Evolutionary conservation across 176 grass and related monocot species (phyloP).

Genomic region (Poa pratensis): DNA sequence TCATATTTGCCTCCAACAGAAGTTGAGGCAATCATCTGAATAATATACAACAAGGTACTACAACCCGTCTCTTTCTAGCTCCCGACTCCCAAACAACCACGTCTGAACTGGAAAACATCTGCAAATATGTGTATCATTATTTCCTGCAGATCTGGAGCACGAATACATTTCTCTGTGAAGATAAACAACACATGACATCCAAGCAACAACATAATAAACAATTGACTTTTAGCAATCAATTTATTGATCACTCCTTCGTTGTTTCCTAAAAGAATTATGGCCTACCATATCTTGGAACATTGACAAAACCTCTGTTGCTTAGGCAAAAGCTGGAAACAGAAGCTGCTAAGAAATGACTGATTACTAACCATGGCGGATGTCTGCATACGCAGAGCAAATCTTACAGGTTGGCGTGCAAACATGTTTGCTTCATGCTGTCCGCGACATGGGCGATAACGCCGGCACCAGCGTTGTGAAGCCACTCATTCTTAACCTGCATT

Average conservation of each 20-base stretch:
- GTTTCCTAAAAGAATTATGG: neutral
- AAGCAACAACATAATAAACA: neutral
- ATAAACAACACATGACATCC: neutral
- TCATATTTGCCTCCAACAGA: neutral
- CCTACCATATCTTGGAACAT: neutral
- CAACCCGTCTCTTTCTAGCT: neutral
- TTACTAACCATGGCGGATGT: neutral
- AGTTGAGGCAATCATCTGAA: neutral
- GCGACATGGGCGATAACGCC: conserved; percentile 76
- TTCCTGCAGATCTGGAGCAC: neutral
- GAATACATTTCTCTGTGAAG: neutral
- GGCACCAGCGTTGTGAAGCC: conserved; percentile 77
- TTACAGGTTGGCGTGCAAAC: conserved; percentile 55
- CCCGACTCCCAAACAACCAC: neutral
- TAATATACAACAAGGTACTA: neutral
- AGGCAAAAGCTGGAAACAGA: neutral
- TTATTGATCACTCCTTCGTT: neutral
- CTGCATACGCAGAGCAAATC: neutral
- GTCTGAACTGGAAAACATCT: neutral
- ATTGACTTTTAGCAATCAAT: neutral
- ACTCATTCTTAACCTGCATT: conserved; percentile 77
- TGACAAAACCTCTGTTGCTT: neutral
- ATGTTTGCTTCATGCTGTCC: conserved; percentile 61
- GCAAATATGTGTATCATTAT: neutral
- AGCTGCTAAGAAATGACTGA: neutral